These are phyloP conservation scores for Trichoderma atroviride DNA, from an alignment of 2,329 filamentous ascomycete genomes.

Conservation along the genomic window DNA sequence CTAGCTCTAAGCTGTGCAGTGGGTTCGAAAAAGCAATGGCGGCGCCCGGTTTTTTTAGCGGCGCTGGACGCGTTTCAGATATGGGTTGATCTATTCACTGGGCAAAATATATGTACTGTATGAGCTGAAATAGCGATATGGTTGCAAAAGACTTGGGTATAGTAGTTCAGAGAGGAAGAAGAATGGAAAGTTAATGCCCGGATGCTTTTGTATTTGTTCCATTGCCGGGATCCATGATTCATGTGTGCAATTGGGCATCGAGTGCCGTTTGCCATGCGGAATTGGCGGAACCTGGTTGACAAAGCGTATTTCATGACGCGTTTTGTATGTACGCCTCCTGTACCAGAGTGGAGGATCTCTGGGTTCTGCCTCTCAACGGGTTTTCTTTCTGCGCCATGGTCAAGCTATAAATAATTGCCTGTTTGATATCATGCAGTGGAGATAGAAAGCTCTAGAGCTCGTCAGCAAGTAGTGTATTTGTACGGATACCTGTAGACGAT, in stretches of 20 bases:
- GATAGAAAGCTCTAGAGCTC: background rate
- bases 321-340: background rate
- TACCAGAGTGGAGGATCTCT: background rate
- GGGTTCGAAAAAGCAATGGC: background rate
- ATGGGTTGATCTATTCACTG: background rate
- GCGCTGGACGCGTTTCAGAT: background rate
- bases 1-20: background rate
- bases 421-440: background rate
- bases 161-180: no score
- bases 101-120: background rate
- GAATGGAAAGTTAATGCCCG: background rate
- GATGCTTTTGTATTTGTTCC: background rate
- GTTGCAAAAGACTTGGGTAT: no score
- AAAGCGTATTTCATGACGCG: background rate
- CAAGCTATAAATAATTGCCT: background rate
- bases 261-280: background rate
- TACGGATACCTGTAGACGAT: no score
- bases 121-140: background rate
- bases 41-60: background rate
- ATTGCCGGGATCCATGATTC: background rate
- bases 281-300: background rate
- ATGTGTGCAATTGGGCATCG: constrained; percentile 1
- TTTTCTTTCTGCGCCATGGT: background rate
- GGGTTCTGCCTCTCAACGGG: background rate
- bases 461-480: background rate